These are phyloP conservation scores for Acer campestre DNA, from an alignment of 345 rosid genomes.

Conservation along the genomic window DNA sequence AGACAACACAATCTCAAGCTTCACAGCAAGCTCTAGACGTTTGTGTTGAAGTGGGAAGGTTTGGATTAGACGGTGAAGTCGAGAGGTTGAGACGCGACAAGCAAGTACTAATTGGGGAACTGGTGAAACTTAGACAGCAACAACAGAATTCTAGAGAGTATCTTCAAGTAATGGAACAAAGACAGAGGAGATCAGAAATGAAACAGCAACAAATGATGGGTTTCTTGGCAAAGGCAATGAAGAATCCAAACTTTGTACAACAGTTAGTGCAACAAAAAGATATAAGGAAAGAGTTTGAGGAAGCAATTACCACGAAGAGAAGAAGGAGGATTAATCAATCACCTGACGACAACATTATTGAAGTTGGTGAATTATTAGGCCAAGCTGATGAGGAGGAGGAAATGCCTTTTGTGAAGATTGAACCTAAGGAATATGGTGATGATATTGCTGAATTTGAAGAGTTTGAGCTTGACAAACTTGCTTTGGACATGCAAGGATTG, in stretches of 20 bases:
- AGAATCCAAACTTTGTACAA: constrained; percentile 62
- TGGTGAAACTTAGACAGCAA: constrained; percentile 66
- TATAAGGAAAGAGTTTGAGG: constrained; percentile 56
- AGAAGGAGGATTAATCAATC: constrained; percentile 44
- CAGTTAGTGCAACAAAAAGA: constrained; percentile 54
- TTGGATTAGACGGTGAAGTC: constrained; percentile 64
- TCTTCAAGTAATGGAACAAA: constrained; percentile 56
- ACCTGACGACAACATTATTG: constrained; percentile 27
- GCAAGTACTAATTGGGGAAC: constrained; percentile 61
- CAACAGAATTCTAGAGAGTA: constrained; percentile 55
- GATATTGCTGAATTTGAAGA: constrained; percentile 41
- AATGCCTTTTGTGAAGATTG: constrained; percentile 38
- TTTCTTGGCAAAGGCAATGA: constrained; percentile 74
- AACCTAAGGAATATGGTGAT: constrained; percentile 46
- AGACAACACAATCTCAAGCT: constrained; percentile 34
- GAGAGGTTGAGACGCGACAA: constrained; percentile 59
- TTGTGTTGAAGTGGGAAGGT: constrained; percentile 69
- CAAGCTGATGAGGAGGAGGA: constrained; percentile 21
- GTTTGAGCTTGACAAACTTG: constrained; percentile 51
- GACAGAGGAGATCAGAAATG: constrained; percentile 53
- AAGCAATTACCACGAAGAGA: constrained; percentile 54
- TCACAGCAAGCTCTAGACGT: constrained; percentile 51
- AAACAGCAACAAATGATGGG: constrained; percentile 74
- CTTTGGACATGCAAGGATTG: constrained; percentile 50
- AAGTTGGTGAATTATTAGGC: constrained; percentile 24